These are phyloP conservation scores for Daldinia loculata DNA, from an alignment of 495 filamentous ascomycete genomes.

Conservation along the genomic window DNA sequence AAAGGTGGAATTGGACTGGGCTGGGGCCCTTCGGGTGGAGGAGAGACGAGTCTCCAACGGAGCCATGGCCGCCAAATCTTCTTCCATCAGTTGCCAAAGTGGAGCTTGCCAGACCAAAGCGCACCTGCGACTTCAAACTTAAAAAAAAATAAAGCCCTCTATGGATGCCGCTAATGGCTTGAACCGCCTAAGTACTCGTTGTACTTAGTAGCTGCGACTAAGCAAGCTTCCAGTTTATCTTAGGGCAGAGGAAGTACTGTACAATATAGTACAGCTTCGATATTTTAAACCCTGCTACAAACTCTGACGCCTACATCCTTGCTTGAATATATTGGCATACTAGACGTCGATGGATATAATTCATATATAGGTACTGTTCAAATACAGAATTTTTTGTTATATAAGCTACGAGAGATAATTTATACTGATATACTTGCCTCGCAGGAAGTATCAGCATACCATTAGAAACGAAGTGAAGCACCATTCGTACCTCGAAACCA, in stretches of 20 bases:
- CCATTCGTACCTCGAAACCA: not conserved
- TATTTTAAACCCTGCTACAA: not conserved
- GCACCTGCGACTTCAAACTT: conserved; percentile 34
- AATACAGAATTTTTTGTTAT: not conserved
- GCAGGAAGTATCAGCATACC: not conserved
- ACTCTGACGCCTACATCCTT: not conserved
- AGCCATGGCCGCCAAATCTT: conserved; percentile 26
- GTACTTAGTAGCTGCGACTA: conserved; percentile 1
- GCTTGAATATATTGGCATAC: not conserved
- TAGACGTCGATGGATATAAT: not conserved
- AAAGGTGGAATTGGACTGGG: conserved; percentile 45
- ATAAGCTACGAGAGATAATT: not conserved
- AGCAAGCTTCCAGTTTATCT: not conserved
- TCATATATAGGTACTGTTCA: not conserved
- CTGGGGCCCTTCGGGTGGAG: conserved; percentile 36
- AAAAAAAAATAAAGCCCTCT: conserved; percentile 23
- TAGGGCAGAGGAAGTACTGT: not conserved
- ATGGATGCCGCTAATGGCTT: conserved; percentile 32
- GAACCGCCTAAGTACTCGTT: conserved; percentile 21
- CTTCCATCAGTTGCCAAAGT: conserved; percentile 36
- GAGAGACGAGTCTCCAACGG: conserved; percentile 28
- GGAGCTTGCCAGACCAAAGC: conserved; percentile 33
- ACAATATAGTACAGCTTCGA: not conserved
- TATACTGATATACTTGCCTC: not conserved
- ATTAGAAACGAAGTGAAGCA: not conserved